These are phyloP conservation scores for Phaeoacremonium minimum DNA, from an alignment of 2,329 filamentous ascomycete genomes.

Conservation along the genomic window DNA sequence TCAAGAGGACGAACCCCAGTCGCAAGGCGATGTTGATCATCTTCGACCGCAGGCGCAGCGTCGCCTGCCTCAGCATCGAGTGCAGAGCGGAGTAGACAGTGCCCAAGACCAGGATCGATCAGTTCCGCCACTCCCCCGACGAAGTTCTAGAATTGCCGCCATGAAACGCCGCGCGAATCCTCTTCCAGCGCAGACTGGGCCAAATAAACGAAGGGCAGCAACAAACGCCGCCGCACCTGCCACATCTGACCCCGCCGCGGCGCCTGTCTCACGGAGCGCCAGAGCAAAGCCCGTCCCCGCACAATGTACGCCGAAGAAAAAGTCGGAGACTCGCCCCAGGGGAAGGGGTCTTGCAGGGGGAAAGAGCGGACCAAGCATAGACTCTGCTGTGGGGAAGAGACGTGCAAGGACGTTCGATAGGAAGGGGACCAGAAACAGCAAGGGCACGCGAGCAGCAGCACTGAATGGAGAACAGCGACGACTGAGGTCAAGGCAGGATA, in stretches of 20 bases:
- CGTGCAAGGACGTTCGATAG: neutral
- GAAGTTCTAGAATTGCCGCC: conserved; percentile 1
- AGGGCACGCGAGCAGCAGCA: neutral
- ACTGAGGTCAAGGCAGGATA: neutral
- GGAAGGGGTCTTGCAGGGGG: neutral
- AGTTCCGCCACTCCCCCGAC: neutral
- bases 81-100: neutral
- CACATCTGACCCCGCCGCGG: too few species aligned
- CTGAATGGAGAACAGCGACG: neutral
- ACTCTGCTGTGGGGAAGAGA: conserved; percentile 1
- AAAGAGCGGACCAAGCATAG: neutral
- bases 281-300: neutral
- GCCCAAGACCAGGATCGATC: neutral
- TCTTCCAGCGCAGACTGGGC: neutral
- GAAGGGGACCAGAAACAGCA: neutral
- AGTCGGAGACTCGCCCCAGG: neutral
- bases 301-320: neutral
- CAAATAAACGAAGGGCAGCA: neutral
- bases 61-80: neutral
- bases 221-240: conserved; percentile 1
- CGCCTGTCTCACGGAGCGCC: neutral
- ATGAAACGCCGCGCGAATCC: conserved; percentile 1
- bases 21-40: neutral
- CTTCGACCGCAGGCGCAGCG: neutral
- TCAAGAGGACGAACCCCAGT: neutral